Evolutionary conservation across 2,329 filamentous ascomycete species (phyloP), one percentile per base, ranked within the genome.

Genomic region (Macrophomina pseudophaseolina): DNA sequence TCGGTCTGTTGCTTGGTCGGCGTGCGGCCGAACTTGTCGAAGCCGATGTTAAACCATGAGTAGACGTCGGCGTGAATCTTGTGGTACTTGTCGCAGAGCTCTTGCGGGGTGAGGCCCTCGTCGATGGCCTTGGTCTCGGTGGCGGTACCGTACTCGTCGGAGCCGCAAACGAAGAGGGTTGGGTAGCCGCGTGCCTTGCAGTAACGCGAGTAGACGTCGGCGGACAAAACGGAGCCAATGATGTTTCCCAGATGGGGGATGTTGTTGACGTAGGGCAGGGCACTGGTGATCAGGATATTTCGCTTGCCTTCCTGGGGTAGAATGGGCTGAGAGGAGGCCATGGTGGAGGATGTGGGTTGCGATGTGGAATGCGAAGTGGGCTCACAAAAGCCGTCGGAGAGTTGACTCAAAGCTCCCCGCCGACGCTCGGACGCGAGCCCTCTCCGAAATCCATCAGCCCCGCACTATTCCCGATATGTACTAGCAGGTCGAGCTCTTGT

Each of bases 101-200:
- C 87, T 73, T 91, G 86, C 28, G 94, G 93, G 12, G 90, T 93
- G 70, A 93, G 84, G 14, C 90, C 90, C 77, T 95, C 93, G 78
- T 97, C 93, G 48, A 97, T 87, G 4, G 94, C 94, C 82, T 97
- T 97, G 32, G 94, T 97, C 81, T 97, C 94, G 38, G 94, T 97
- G 28, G 94, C 94, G 12, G 94, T 98, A 67, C 94, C 94, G 79
- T 97, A 98, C 81, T 98, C 92, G 82, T 97, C 94, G 62, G 89
- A 92, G 66, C 93, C 93, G 79, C 94, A 97, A 71, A 97, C 85
- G 78, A 89, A 97, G 60, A 97, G 86, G 1, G 93, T 96, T 71
- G 88, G 91, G 74, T 90, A 86, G 66, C 90, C 91, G 74, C 92
- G 87, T 51, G 91, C 89, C 79, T 92, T 92, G 81, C 90, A 91